phyloP scores from a whole-genome alignment of 31 red algal genomes.

The Asparagopsis taxiformis region DNA sequence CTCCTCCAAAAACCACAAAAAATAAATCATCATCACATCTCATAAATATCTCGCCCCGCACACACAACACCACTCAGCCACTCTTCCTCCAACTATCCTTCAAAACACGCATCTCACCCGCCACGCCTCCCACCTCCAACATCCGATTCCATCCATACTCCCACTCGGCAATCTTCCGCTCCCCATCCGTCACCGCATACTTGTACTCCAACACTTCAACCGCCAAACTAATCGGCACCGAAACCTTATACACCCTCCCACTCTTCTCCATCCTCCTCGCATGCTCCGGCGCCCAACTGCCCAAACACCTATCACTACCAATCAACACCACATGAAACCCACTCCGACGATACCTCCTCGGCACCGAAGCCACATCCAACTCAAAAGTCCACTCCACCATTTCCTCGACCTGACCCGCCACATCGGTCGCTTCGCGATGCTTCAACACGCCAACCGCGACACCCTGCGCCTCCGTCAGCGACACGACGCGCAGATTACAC shows the following conservation, averaged over 20 bases:
- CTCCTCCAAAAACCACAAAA: too few relatives aligned
- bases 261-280: conserved; percentile 14
- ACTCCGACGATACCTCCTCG: not conserved
- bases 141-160: conserved; percentile 19
- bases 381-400: conserved; percentile 3
- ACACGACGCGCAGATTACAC: conserved; percentile 1
- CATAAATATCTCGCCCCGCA: too few relatives aligned
- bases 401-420: conserved; percentile 1
- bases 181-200: conserved; percentile 16
- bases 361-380: conserved; percentile 2
- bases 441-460: too few relatives aligned
- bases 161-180: conserved; percentile 8
- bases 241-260: not conserved
- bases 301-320: conserved; percentile 18
- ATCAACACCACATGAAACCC: conserved; percentile 10
- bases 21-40: too few relatives aligned
- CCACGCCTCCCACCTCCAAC: too few relatives aligned
- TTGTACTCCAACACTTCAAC: conserved; percentile 18
- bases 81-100: too few relatives aligned
- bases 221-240: conserved; percentile 2
- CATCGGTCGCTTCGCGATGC: too few relatives aligned
- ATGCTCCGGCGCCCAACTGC: conserved; percentile 17
- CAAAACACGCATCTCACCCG: too few relatives aligned
- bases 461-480: not conserved
- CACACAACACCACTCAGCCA: too few relatives aligned